phyloP scores from a whole-genome alignment of 192 early-diverging fungal species.

The Coemansia sp. region DNA sequence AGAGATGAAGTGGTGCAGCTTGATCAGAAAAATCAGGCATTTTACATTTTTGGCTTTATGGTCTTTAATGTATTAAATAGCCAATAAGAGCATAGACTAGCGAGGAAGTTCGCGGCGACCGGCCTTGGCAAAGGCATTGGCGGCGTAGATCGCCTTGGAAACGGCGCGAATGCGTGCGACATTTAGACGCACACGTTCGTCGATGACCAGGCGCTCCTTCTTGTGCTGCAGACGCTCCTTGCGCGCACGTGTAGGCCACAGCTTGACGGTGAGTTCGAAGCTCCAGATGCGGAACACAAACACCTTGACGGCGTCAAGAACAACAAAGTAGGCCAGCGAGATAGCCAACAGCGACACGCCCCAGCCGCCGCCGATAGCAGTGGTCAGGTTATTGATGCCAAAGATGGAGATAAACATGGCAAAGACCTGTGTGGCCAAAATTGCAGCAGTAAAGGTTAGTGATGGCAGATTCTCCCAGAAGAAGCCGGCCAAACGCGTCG shows the following conservation, averaged over 20 bases:
- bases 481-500: constrained; percentile 79
- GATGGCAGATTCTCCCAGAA: constrained; percentile 88
- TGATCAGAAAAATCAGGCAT: not conserved
- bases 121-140: constrained; percentile 30
- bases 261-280: constrained; percentile 83
- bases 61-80: not conserved
- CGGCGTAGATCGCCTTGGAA: constrained; percentile 43
- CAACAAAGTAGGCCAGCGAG: constrained; percentile 78
- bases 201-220: constrained; percentile 51
- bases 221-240: constrained; percentile 61
- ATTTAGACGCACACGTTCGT: constrained; percentile 52
- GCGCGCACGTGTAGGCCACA: constrained; percentile 72
- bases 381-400: constrained; percentile 60
- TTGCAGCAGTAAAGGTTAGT: constrained; percentile 73
- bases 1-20: not conserved
- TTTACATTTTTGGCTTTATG: not conserved
- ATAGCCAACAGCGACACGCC: constrained; percentile 68
- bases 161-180: constrained; percentile 42
- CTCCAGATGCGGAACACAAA: constrained; percentile 78
- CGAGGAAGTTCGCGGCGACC: constrained; percentile 18
- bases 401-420: constrained; percentile 83
- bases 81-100: not conserved
- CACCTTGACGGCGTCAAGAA: constrained; percentile 93
- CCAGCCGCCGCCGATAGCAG: constrained; percentile 72
- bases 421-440: constrained; percentile 87